Evolutionary conservation across 768 basidiomycete genomes (phyloP), one percentile per base, ranked within the genome.

Genomic region (Rossbeevera mucosa): DNA sequence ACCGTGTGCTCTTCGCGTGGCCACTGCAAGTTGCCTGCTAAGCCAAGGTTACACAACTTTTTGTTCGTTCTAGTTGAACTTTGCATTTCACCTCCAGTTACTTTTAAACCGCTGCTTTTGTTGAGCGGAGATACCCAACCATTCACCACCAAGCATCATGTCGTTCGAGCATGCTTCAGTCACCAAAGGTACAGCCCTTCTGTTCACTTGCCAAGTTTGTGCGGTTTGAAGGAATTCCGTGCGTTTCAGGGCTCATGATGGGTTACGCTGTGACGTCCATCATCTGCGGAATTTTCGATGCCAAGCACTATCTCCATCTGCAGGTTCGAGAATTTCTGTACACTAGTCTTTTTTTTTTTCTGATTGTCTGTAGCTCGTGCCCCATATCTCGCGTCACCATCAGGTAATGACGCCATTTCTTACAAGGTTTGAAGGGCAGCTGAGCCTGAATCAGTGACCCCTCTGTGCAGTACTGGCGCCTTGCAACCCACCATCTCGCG

Each of bases 271-370:
- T 89, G 42, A 78, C 82, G 3, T 90, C 94, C n/a, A 74, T 94
- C 50, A 64, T 82, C 6, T 83, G 78, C 42, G 86, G 89, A 1
- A 65, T 95, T 28, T 87, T 94, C 63, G 92, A 94, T 61, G 72
- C 91, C 59, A 95, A 94, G 66, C 86, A 93, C 62, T 90, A 92
- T 66, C 78, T 92, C 53, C 89, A 94, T 66, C 74, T 96, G 2
- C 93, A 89, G 73, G 86, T 83, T 57, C 57, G 75, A 59, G 14
- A 47, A 50, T 47, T 50, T 29, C 50, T 36, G 26, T 48, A n/a
- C 36, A 7, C 21, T 44, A 38, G 13, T 43, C 29, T 14, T 43
- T 47, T 33, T 43, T 14, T 43, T 47, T 33, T 43, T 49, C 54
- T 55, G 30, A 59, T 41, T 44, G n/a, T 38, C 29, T 40, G 20